Evolutionary conservation across 2,329 filamentous ascomycete genomes (phyloP).

Genomic region (Xylaria sp.): DNA sequence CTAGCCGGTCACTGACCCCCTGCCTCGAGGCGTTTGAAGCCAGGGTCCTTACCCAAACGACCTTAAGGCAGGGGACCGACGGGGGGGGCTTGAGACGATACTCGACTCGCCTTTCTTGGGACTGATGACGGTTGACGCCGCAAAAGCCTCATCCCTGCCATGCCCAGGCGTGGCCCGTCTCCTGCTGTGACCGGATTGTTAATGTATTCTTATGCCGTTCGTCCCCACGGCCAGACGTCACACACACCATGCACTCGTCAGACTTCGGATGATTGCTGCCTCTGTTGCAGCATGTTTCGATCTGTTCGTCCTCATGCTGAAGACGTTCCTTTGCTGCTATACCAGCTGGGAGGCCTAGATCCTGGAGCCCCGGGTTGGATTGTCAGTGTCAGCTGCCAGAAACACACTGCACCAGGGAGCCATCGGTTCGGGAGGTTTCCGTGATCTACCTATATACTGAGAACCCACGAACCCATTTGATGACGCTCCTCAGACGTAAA

Average conservation of each 20-base stretch:
- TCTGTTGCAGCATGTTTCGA: conserved; percentile 47
- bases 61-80: conserved; percentile 48
- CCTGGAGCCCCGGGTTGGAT: conserved; percentile 26
- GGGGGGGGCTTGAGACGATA: conserved; percentile 57
- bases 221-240: conserved; percentile 46
- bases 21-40: conserved; percentile 48
- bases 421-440: conserved; percentile 42
- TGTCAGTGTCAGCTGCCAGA: conserved; percentile 37
- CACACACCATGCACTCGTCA: conserved; percentile 45
- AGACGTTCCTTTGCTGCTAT: conserved; percentile 36
- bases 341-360: conserved; percentile 6
- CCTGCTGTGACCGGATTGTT: conserved; percentile 60
- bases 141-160: conserved; percentile 51
- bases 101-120: conserved; percentile 51
- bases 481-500: conserved; percentile 37
- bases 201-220: conserved; percentile 60
- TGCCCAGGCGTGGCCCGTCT: conserved; percentile 48
- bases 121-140: conserved; percentile 51
- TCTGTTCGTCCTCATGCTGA: conserved; percentile 43
- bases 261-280: conserved; percentile 48
- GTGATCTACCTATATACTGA: conserved; percentile 35
- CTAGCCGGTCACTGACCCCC: conserved; percentile 48
- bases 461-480: conserved; percentile 29
- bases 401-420: conserved; percentile 43
- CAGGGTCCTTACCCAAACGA: conserved; percentile 49